Percentiles rank a stretch among this genome's conserved stretches.
phyloP scores from a whole-genome alignment of 495 filamentous ascomycete genomes.

The Aspergillus avenaceus region DNA sequence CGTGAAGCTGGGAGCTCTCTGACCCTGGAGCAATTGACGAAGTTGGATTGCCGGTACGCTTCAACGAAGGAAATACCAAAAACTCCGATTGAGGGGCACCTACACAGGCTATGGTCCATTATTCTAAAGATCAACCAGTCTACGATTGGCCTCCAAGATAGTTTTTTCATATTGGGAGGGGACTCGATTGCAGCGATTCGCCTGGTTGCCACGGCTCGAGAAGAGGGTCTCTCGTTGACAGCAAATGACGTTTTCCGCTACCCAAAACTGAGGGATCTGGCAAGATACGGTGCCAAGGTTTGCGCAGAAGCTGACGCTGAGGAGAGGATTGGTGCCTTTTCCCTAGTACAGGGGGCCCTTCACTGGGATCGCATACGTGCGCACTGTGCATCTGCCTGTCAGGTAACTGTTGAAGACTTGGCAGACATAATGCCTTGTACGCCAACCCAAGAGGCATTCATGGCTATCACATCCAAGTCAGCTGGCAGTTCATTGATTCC shows the following conservation, averaged over 20 bases:
- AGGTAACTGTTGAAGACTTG: background rate
- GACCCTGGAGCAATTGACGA: background rate
- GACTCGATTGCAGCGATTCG: conserved; percentile 52
- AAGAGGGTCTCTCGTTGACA: background rate
- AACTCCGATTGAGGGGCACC: background rate
- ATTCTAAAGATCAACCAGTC: background rate
- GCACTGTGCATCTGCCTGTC: background rate
- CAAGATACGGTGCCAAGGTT: background rate
- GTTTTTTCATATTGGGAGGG: conserved; percentile 49
- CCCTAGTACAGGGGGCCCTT: background rate
- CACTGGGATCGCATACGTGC: background rate
- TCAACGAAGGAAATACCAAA: background rate
- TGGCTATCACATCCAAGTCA: background rate
- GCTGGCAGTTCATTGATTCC: background rate
- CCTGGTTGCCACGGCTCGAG: background rate
- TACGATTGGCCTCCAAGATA: conserved; percentile 34
- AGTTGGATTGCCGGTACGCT: background rate
- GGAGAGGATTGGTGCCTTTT: background rate
- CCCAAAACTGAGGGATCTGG: background rate
- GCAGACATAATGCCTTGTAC: background rate
- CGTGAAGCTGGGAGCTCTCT: background rate
- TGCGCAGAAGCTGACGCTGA: background rate
- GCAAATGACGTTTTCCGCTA: background rate
- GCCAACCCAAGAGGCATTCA: background rate
- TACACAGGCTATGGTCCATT: background rate